Evolutionary conservation across 345 rosid genomes (phyloP), one percentile per base, ranked within the genome.

Genomic region (Ceriops tagal): DNA sequence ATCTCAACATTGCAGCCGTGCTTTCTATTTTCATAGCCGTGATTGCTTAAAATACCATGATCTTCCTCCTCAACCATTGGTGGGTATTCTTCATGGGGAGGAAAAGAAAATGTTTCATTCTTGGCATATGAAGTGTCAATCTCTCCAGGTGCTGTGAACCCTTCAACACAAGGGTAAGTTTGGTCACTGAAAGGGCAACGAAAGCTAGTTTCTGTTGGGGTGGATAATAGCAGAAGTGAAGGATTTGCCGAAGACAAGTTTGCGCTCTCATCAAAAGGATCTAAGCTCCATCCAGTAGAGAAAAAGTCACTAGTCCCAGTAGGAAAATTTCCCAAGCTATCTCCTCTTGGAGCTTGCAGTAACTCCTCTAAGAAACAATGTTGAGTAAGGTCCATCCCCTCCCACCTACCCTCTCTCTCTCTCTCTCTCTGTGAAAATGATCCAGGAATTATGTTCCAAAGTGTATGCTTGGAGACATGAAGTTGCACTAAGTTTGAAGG

Each of bases 321-420:
- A 22, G 74, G 56, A 64, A 76, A 79, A 71, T 68, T 75, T 31
- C 76, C 62, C 72, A 74, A 75, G 69, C 72, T 66, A 30, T 83
- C 86, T 77, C 83, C 83, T 69, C 84, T 79, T 63, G 89, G 86
- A 79, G 82, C 81, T 65, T 86, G 82, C 47, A 69, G 66, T 22
- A 87, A 69, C 81, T 89, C 97, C 84, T 89, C 97, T 64, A 81
- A 78, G 83, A 86, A 79, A 70, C 83, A 85, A 80, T 73, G 80
- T 27, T 85, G 89, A 27, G 79, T 73, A 18, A 88, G 85, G 86
- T 91, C 97, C 97, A 87, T 84, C 49, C 1, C 37, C 37, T 0
- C 35, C 47, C 3, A 0, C 0, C 47, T 11, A 1, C 35, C 5
- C 47, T 15, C 15, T 10, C 47, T 13, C 16, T 10, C 47, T 43